Percentiles rank a stretch among this genome's conserved stretches.
phyloP scores from a whole-genome alignment of 805 yeast species.

The Candida corydali region DNA sequence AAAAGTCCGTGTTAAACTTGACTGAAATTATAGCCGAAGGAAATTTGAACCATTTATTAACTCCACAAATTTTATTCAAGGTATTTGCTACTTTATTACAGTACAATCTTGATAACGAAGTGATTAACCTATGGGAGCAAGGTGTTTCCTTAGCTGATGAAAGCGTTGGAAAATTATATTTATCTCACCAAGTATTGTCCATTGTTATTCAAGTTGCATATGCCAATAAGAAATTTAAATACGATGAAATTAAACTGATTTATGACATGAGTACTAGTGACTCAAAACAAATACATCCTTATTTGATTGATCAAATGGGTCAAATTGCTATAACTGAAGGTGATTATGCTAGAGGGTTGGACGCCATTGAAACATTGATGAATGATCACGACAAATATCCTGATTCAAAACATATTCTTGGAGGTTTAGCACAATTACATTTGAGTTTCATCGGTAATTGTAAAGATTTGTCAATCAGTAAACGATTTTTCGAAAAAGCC shows the following conservation, averaged over 20 bases:
- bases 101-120: constrained; percentile 56
- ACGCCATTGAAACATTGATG: constrained; percentile 57
- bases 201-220: constrained; percentile 64
- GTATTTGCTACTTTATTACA: constrained; percentile 41
- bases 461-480: constrained; percentile 66
- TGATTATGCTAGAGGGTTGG: constrained; percentile 62
- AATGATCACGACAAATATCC: constrained; percentile 38
- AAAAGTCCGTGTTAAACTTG: constrained; percentile 28
- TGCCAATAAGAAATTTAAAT: constrained; percentile 54
- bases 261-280: constrained; percentile 42
- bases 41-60: constrained; percentile 22
- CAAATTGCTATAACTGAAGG: constrained; percentile 65
- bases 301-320: constrained; percentile 67
- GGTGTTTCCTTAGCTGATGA: constrained; percentile 43
- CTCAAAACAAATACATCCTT: constrained; percentile 31
- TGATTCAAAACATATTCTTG: constrained; percentile 27
- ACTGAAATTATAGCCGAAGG: constrained; percentile 26
- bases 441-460: constrained; percentile 74
- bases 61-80: constrained; percentile 19
- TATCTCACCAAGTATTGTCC: constrained; percentile 65
- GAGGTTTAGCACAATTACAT: constrained; percentile 69
- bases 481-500: constrained; percentile 71
- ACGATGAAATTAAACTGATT: constrained; percentile 56
- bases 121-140: constrained; percentile 66
- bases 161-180: constrained; percentile 38